Percentiles rank a stretch among this genome's conserved stretches.
Conservation (phyloP, 331 rosid species). For the Cydonia oblonga region DNA sequence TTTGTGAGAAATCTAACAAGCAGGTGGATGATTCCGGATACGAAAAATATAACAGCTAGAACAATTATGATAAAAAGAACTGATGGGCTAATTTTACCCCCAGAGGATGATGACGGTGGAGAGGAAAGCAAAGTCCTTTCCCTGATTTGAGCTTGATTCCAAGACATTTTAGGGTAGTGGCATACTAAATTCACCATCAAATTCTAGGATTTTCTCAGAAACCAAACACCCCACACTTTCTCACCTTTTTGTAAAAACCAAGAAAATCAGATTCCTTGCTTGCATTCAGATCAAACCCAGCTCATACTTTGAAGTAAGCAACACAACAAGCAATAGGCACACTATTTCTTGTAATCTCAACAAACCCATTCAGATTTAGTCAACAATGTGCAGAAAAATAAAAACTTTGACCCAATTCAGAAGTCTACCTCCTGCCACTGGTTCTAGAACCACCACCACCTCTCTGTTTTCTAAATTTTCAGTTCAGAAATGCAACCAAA, state of each 20-base stretch:
- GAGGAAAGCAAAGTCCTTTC: conserved; percentile 18
- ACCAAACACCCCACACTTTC: not conserved
- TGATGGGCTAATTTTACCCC: conserved; percentile 53
- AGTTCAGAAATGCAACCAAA: not conserved
- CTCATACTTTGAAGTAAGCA: conserved; percentile 26
- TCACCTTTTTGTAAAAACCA: not conserved
- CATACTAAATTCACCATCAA: conserved; percentile 22
- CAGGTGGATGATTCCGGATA: conserved; percentile 66
- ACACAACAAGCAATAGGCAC: conserved; percentile 28
- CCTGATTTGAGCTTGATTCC: conserved; percentile 39
- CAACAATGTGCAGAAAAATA: conserved; percentile 1
- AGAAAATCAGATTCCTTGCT: conserved; percentile 18
- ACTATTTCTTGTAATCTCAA: conserved; percentile 22
- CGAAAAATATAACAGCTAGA: conserved; percentile 61
- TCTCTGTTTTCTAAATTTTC: not conserved
- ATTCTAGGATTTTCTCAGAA: not conserved
- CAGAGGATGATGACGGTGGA: conserved; percentile 36
- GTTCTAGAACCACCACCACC: not conserved
- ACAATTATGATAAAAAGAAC: conserved; percentile 58
- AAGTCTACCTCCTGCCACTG: not conserved
- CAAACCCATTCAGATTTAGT: conserved; percentile 12
- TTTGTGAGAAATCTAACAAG: conserved; percentile 54
- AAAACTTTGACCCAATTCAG: conserved; percentile 16
- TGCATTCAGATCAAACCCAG: conserved; percentile 31
- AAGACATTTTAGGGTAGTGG: conserved; percentile 41